Evolutionary conservation across 2,329 filamentous ascomycete species (phyloP).

Genomic region (Claviceps quebecensis): DNA sequence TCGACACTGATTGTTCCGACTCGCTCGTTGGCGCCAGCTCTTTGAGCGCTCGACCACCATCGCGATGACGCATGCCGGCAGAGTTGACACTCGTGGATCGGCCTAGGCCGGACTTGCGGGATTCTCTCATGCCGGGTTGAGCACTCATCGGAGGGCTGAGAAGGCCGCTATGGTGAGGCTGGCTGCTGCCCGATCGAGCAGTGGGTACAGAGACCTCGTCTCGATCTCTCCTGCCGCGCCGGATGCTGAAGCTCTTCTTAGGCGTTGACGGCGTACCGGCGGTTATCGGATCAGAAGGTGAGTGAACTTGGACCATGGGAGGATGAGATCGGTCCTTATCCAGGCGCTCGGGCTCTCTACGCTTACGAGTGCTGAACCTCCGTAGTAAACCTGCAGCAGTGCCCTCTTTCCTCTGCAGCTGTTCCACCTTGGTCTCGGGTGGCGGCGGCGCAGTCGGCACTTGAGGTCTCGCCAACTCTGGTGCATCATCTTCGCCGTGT

Average conservation of each 20-base stretch:
- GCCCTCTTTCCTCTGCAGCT: conserved; percentile 67
- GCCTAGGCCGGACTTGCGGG: conserved; percentile 54
- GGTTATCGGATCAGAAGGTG: conserved; percentile 44
- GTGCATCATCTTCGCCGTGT: conserved; percentile 84
- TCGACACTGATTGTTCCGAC: conserved; percentile 57
- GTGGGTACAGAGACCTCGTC: conserved; percentile 34
- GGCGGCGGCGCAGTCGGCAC: conserved; percentile 20
- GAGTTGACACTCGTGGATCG: conserved; percentile 88
- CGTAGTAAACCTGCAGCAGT: conserved; percentile 71
- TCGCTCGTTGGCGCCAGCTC: conserved; percentile 64
- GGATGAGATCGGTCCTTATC: conserved; percentile 55
- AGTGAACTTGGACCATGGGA: conserved; percentile 63
- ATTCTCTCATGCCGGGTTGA: conserved; percentile 35
- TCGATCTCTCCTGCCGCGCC: conserved; percentile 38
- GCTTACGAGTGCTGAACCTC: conserved; percentile 77
- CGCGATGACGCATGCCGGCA: conserved; percentile 59
- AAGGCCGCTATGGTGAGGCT: conserved; percentile 64
- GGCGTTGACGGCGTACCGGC: conserved; percentile 36
- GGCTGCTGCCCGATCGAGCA: conserved; percentile 42
- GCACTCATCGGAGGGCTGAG: conserved; percentile 57
- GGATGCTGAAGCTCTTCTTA: conserved; percentile 82
- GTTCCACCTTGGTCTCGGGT: conserved; percentile 44
- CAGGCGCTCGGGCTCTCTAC: conserved; percentile 50
- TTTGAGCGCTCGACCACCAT: conserved; percentile 32
- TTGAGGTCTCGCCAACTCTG: conserved; percentile 35